These are phyloP conservation scores for Mucor indicus DNA, from an alignment of 371 early-diverging fungal genomes.

Conservation along the genomic window DNA sequence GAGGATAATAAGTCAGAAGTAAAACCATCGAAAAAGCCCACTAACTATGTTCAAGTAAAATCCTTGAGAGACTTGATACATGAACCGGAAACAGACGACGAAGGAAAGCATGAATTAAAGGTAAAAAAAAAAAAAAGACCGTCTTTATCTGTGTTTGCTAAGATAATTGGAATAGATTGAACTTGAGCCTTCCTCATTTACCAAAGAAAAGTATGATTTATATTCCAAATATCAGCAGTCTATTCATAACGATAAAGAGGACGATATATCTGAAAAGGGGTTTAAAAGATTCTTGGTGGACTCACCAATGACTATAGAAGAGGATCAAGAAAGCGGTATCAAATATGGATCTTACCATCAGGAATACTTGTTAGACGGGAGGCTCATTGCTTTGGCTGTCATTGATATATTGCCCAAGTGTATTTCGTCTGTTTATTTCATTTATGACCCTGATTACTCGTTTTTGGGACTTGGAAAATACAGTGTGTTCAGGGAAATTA, in stretches of 20 bases:
- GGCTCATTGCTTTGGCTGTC: constrained; percentile 84
- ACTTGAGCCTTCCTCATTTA: constrained; percentile 63
- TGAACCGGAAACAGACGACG: constrained; percentile 9
- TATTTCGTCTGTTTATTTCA: constrained; percentile 90
- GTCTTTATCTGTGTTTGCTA: background rate
- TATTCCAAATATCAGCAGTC: constrained; percentile 77
- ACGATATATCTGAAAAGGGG: constrained; percentile 41
- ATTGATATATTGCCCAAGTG: constrained; percentile 88
- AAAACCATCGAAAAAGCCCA: constrained; percentile 10
- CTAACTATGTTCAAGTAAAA: constrained; percentile 12
- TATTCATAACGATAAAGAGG: constrained; percentile 74
- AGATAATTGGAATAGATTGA: constrained; percentile 31
- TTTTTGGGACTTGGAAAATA: constrained; percentile 80
- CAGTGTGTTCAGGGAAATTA: constrained; percentile 80
- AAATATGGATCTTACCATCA: constrained; percentile 85
- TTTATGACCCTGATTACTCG: constrained; percentile 84
- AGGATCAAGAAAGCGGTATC: background rate
- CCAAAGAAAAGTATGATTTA: constrained; percentile 71
- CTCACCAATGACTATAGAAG: constrained; percentile 56
- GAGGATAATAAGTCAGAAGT: too few species aligned
- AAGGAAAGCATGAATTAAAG: constrained; percentile 7
- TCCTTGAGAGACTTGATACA: constrained; percentile 11
- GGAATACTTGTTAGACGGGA: constrained; percentile 74
- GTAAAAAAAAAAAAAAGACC: background rate
- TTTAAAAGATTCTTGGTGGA: constrained; percentile 77